A percentile compares a stretch with the other conserved stretches of the same genome.
These are phyloP conservation scores for Aspergillus brasiliensis DNA, from an alignment of 2,329 filamentous ascomycete genomes.

Conservation along the genomic window DNA sequence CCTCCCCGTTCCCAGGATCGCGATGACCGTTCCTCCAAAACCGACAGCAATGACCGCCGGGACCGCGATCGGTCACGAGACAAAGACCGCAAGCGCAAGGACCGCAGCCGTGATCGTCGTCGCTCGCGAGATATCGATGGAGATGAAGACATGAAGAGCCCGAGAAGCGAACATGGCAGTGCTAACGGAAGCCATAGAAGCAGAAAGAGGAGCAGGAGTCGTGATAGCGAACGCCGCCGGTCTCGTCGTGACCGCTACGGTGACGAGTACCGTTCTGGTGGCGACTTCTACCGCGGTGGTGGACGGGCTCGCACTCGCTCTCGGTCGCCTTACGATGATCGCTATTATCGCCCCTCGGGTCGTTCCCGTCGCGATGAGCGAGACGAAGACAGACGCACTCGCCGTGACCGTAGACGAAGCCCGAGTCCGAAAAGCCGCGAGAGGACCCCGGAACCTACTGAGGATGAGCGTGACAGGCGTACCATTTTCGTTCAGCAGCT, in stretches of 20 bases:
- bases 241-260: slow-evolving; percentile 67
- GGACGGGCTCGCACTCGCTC: slow-evolving; percentile 69
- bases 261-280: slow-evolving; percentile 56
- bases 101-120: slow-evolving; percentile 59
- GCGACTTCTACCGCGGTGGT: slow-evolving; percentile 71
- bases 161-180: slow-evolving; percentile 73
- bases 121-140: slow-evolving; percentile 56
- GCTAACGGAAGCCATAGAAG: slow-evolving; percentile 71
- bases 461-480: slow-evolving; percentile 93
- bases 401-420: slow-evolving; percentile 56
- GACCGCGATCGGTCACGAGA: slow-evolving; percentile 62
- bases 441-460: slow-evolving; percentile 71
- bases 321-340: slow-evolving; percentile 67
- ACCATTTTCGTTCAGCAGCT: slow-evolving; percentile 99
- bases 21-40: slow-evolving; percentile 60
- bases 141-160: slow-evolving; percentile 64
- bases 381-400: slow-evolving; percentile 50
- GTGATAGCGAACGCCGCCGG: slow-evolving; percentile 73
- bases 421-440: slow-evolving; percentile 40
- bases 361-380: slow-evolving; percentile 53
- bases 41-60: slow-evolving; percentile 57
- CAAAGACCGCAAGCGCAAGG: slow-evolving; percentile 60
- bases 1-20: slow-evolving; percentile 53
- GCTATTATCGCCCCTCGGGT: slow-evolving; percentile 55
- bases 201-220: slow-evolving; percentile 77